Conservation (phyloP, 140 eudicot genomes). For the Oenanthe javanica region DNA sequence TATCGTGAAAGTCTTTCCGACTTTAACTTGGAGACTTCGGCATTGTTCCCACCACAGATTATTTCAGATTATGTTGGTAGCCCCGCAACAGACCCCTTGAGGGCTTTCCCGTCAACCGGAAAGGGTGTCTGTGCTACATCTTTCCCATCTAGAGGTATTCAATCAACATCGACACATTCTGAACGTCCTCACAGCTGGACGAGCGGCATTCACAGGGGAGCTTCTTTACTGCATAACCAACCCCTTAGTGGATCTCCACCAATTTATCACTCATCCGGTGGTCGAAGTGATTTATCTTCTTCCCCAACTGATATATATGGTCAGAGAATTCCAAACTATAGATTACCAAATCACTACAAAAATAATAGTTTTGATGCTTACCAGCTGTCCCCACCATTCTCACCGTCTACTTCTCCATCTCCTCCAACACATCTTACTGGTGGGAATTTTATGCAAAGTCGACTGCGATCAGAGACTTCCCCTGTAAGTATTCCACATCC, state of each 20-base stretch:
- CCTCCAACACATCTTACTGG: constrained; percentile 61
- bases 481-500: constrained; percentile 90
- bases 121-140: constrained; percentile 31
- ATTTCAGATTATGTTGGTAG: constrained; percentile 93
- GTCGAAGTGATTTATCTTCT: constrained; percentile 42
- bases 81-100: constrained; percentile 83
- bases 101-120: constrained; percentile 62
- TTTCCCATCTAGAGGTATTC: constrained; percentile 36
- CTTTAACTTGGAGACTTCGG: constrained; percentile 54
- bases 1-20: constrained; percentile 64
- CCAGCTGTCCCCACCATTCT: constrained; percentile 88
- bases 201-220: constrained; percentile 48
- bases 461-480: constrained; percentile 67
- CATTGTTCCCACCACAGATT: constrained; percentile 75
- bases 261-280: constrained; percentile 32
- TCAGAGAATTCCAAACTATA: constrained; percentile 36
- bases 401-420: constrained; percentile 80
- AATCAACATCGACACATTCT: constrained; percentile 35
- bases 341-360: constrained; percentile 36
- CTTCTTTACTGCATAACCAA: constrained; percentile 33
- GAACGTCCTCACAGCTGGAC: constrained; percentile 96
- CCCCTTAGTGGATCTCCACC: constrained; percentile 47
- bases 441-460: constrained; percentile 49
- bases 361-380: constrained; percentile 46
- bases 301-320: constrained; percentile 44